Percentiles rank a stretch among this genome's conserved stretches.
These are phyloP conservation scores for Fusarium ambrosium DNA, from an alignment of 2,329 filamentous ascomycete genomes.

Conservation along the genomic window DNA sequence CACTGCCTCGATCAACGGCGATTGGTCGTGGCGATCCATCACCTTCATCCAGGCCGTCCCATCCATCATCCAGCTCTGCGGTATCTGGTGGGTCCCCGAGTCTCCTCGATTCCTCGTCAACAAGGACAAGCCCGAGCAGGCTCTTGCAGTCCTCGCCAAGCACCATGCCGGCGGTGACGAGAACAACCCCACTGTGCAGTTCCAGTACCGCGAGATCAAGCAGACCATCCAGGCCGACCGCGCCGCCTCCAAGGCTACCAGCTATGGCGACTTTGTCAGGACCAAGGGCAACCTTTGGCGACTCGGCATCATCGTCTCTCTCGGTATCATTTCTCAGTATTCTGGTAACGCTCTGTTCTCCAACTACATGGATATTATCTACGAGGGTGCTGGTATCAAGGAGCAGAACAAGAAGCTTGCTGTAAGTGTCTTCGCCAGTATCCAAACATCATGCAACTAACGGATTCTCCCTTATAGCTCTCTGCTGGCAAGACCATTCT, in stretches of 20 bases:
- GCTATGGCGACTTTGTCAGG: constrained; percentile 71
- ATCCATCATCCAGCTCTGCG: constrained; percentile 72
- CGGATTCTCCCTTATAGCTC: constrained; percentile 40
- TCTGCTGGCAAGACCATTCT: constrained; percentile 71
- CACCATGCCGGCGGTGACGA: constrained; percentile 73
- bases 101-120: constrained; percentile 75
- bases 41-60: constrained; percentile 74
- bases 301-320: constrained; percentile 71
- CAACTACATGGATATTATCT: constrained; percentile 75
- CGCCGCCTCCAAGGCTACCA: constrained; percentile 60
- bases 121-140: constrained; percentile 74
- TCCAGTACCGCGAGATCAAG: constrained; percentile 76
- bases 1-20: constrained; percentile 67
- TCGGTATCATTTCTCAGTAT: constrained; percentile 77
- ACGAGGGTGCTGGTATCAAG: constrained; percentile 71
- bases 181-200: constrained; percentile 72
- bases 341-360: constrained; percentile 76
- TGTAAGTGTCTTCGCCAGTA: constrained; percentile 48
- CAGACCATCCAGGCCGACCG: constrained; percentile 72
- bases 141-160: constrained; percentile 70
- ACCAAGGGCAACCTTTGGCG: constrained; percentile 76
- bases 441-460: constrained; percentile 4
- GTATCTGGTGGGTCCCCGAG: constrained; percentile 78
- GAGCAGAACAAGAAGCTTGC: constrained; percentile 69
- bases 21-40: constrained; percentile 78